These are phyloP conservation scores for Cryphonectria naterciae DNA, from an alignment of 2,329 filamentous ascomycete genomes.

Conservation along the genomic window DNA sequence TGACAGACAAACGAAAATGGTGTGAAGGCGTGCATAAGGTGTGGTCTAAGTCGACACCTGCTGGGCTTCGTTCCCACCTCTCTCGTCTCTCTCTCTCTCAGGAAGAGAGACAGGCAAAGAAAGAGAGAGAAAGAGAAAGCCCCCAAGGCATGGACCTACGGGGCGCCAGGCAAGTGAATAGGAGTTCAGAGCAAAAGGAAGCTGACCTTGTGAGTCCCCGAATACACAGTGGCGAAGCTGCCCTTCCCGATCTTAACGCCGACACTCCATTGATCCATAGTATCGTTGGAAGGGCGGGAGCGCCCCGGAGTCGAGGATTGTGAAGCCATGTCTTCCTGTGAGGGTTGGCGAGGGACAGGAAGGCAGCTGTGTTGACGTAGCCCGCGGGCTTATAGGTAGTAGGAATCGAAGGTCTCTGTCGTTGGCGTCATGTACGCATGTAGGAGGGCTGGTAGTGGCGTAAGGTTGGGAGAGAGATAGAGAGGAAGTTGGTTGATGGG, in stretches of 20 bases:
- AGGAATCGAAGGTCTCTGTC: constrained; percentile 35
- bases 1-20: constrained; percentile 13
- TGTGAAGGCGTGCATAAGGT: neutral
- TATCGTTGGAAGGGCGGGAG: constrained; percentile 38
- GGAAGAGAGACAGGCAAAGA: no score
- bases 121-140: neutral
- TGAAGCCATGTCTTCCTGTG: constrained; percentile 38
- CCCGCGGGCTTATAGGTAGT: constrained; percentile 38
- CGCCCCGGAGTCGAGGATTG: constrained; percentile 35
- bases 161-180: neutral
- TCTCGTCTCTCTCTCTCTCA: no score
- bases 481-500: constrained; percentile 21
- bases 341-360: constrained; percentile 35
- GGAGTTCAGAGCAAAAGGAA: constrained; percentile 23
- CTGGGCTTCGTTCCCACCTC: neutral
- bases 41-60: neutral
- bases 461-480: constrained; percentile 27
- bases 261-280: constrained; percentile 77
- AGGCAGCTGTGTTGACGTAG: constrained; percentile 32
- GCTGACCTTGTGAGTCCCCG: constrained; percentile 80
- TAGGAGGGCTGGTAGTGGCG: constrained; percentile 28
- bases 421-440: constrained; percentile 39
- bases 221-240: constrained; percentile 95
- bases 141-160: neutral
- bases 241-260: constrained; percentile 93